Percentiles rank a stretch among this genome's conserved stretches.
Conservation (phyloP, 257 asterid genomes). For the Ehretia macrophylla region DNA sequence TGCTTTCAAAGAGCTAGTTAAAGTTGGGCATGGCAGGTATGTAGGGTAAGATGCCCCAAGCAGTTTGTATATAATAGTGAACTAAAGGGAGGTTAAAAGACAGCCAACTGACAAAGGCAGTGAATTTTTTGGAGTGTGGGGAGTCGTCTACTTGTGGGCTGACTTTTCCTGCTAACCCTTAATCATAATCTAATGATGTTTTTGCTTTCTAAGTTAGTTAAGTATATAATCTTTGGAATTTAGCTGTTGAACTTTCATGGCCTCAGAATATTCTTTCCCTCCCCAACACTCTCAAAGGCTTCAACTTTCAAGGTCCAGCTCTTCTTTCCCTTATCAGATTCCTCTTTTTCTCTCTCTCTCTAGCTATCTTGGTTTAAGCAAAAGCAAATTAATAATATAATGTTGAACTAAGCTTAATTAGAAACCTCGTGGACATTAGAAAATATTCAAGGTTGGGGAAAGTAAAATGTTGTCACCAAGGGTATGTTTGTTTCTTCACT, state of each 20-base stretch:
- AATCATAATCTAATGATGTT: constrained; percentile 83
- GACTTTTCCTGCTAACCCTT: constrained; percentile 55
- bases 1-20: too few relatives aligned
- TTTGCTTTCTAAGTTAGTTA: constrained; percentile 52
- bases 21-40: neutral
- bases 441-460: constrained; percentile 28
- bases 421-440: neutral
- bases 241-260: constrained; percentile 67
- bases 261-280: constrained; percentile 61
- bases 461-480: constrained; percentile 72
- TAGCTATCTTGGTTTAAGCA: constrained; percentile 13
- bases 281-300: constrained; percentile 46
- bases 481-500: constrained; percentile 54
- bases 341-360: constrained; percentile 3
- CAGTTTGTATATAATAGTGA: too few relatives aligned
- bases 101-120: constrained; percentile 59
- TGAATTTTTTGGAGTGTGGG: constrained; percentile 74
- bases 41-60: neutral
- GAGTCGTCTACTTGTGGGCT: constrained; percentile 85
- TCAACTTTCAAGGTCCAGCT: constrained; percentile 52
- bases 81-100: constrained; percentile 11
- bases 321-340: constrained; percentile 6
- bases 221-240: constrained; percentile 67
- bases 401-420: too few relatives aligned
- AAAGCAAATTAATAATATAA: constrained; percentile 10